A percentile compares a stretch with the other conserved stretches of the same genome.
phyloP scores from a whole-genome alignment of 148 eudicot genomes.

The Rhododendron molle region DNA sequence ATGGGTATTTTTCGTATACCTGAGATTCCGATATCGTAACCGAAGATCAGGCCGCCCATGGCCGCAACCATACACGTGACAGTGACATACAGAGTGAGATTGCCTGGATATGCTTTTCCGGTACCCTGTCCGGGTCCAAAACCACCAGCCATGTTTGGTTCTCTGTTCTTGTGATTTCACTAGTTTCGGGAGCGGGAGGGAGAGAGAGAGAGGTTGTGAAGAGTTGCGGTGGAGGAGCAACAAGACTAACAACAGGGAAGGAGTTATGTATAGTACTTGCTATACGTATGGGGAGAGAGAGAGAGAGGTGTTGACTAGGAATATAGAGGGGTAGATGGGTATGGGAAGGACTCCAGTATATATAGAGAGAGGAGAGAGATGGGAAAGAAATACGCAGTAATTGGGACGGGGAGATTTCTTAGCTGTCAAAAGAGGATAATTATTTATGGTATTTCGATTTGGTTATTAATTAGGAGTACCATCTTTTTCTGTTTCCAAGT shows the following conservation, averaged over 20 bases:
- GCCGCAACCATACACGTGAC: slow-evolving; percentile 35
- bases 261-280: background rate
- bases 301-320: background rate
- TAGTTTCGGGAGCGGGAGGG: background rate
- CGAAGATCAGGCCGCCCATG: slow-evolving; percentile 42
- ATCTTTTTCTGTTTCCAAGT: background rate
- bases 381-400: background rate
- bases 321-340: background rate
- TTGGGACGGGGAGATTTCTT: background rate
- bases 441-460: background rate
- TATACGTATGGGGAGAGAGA: background rate
- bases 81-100: slow-evolving; percentile 16
- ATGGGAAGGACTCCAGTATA: background rate
- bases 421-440: background rate
- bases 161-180: background rate
- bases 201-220: background rate
- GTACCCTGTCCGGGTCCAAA: slow-evolving; percentile 14
- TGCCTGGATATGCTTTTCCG: slow-evolving; percentile 18
- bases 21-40: slow-evolving; percentile 45
- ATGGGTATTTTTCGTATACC: background rate
- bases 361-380: background rate
- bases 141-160: slow-evolving; percentile 33
- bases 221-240: background rate
- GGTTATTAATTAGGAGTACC: background rate
- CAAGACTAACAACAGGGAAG: background rate